phyloP scores from a whole-genome alignment of 2,329 filamentous ascomycete genomes.

The Fusarium papillatum region DNA sequence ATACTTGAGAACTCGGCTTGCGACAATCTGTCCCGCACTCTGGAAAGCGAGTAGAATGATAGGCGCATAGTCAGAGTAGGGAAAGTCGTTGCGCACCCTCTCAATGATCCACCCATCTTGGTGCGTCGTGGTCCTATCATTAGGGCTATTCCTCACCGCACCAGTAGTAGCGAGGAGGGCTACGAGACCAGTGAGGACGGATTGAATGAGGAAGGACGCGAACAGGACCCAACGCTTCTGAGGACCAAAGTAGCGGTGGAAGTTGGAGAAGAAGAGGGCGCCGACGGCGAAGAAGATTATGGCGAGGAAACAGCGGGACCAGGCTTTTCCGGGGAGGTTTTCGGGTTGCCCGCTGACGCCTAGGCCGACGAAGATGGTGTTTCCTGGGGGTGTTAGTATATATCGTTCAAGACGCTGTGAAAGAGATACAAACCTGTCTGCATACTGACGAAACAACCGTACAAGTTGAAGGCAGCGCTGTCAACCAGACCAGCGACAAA shows the following conservation, averaged over 20 bases:
- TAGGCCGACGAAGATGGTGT: constrained; percentile 45
- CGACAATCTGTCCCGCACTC: constrained; percentile 44
- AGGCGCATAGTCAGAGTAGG: constrained; percentile 39
- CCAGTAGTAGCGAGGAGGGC: constrained; percentile 42
- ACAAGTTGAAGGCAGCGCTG: constrained; percentile 46
- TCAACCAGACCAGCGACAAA: constrained; percentile 44
- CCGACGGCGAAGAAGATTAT: constrained; percentile 42
- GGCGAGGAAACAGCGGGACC: constrained; percentile 46
- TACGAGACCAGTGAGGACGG: constrained; percentile 40
- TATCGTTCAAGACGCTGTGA: no score
- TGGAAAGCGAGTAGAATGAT: constrained; percentile 44
- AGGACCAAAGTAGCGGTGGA: constrained; percentile 42
- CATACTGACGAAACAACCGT: constrained; percentile 47
- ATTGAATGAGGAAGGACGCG: constrained; percentile 38
- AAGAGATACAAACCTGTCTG: constrained; percentile 38
- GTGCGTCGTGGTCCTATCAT: constrained; percentile 28
- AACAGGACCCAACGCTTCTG: constrained; percentile 45
- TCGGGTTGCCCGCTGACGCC: constrained; percentile 44
- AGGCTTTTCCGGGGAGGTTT: constrained; percentile 41
- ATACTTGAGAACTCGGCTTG: constrained; percentile 43
- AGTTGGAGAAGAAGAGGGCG: constrained; percentile 44
- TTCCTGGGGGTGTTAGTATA: constrained; percentile 28
- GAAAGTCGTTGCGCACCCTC: constrained; percentile 38
- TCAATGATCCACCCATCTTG: constrained; percentile 38
- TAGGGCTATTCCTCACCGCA: constrained; percentile 36